Base-by-base conservation (phyloP, 306 rosid species). In the Nissolia schottii region DNA sequence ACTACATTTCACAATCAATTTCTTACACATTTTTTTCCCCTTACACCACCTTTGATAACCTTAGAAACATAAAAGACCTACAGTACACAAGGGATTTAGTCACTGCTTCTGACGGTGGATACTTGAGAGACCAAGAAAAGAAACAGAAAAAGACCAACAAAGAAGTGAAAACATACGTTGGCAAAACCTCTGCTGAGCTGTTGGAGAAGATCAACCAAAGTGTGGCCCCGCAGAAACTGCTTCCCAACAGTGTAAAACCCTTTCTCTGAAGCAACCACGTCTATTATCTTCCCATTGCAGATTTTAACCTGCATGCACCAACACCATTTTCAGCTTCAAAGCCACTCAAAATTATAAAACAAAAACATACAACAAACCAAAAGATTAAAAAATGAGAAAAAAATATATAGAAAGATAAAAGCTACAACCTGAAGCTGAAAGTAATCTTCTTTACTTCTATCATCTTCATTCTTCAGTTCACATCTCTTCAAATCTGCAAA, bases 141-240 rank as follows among this genome's bases (percentile, higher is more conserved):
- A 41, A 4, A 14, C 49, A 3, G 3, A 41, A 16, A 20, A 50
- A n/a, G 3, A 13, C 18, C 49, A 51, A 7, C 3, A 5, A 18
- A 57, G 5, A 43, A 3, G 56, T 18, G 48, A 27, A 34, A 73
- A 79, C 95, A 16, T 61, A 94, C 98, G 32, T 89, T 94, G 53
- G 93, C 84, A 85, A 94, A 94, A 63, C 91, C 97, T 82, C 92
- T 70, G 84, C 98, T 94, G 50, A 89, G 90, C 67, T 91, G 98
- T 82, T 91, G 94, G 61, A 94, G 82, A 85, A 94, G 97, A 82
- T 94, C 98, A 65, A 94, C 92, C 81, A 94, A 77, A 1, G 97
- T 87, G 82, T 86, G 90, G 84, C 90, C 80, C 55, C 76, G 96
- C 50, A 83, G 77, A 79, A 79, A 75, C 72, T 84, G 95, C 67